A percentile compares a stretch with the other conserved stretches of the same genome.
Conservation (phyloP, 805 yeast genomes). For the Wickerhamiella australiensis region DNA sequence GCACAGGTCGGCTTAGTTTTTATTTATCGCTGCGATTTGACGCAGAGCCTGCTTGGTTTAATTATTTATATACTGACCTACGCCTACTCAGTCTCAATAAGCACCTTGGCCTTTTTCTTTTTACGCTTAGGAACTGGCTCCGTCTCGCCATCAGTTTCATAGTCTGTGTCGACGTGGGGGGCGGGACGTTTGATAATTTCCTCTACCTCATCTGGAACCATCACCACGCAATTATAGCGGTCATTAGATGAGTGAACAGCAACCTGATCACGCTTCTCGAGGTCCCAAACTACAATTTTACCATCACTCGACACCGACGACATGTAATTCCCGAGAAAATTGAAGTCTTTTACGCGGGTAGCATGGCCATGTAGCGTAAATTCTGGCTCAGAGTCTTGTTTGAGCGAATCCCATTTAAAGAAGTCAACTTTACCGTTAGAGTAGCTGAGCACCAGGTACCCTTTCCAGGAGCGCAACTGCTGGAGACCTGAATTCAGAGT, state of each 20-base stretch:
- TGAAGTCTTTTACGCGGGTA: constrained; percentile 70
- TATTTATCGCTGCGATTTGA: constrained; percentile 22
- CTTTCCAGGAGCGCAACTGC: constrained; percentile 45
- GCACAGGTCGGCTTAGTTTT: constrained; percentile 1
- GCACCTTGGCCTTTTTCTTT: constrained; percentile 24
- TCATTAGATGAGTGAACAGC: constrained; percentile 89
- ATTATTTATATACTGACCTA: neutral
- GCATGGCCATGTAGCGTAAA: constrained; percentile 70
- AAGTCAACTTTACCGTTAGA: constrained; percentile 61
- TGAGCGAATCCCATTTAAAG: constrained; percentile 26
- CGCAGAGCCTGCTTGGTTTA: neutral
- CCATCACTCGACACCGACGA: constrained; percentile 90
- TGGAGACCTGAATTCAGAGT: constrained; percentile 44
- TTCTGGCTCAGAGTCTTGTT: constrained; percentile 28
- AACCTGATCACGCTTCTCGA: constrained; percentile 54
- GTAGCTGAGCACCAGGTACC: constrained; percentile 52
- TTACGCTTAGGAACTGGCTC: constrained; percentile 12
- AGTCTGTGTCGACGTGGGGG: constrained; percentile 67
- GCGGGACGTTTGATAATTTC: constrained; percentile 52
- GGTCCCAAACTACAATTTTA: constrained; percentile 81
- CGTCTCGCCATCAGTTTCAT: constrained; percentile 23
- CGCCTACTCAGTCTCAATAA: constrained; percentile 9
- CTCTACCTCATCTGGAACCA: constrained; percentile 63
- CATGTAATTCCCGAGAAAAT: constrained; percentile 41
- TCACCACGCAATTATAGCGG: constrained; percentile 73